Percentiles rank a stretch among this genome's conserved stretches.
Conservation (phyloP, 768 basidiomycete species). For the Daedaleopsis sinensis region DNA sequence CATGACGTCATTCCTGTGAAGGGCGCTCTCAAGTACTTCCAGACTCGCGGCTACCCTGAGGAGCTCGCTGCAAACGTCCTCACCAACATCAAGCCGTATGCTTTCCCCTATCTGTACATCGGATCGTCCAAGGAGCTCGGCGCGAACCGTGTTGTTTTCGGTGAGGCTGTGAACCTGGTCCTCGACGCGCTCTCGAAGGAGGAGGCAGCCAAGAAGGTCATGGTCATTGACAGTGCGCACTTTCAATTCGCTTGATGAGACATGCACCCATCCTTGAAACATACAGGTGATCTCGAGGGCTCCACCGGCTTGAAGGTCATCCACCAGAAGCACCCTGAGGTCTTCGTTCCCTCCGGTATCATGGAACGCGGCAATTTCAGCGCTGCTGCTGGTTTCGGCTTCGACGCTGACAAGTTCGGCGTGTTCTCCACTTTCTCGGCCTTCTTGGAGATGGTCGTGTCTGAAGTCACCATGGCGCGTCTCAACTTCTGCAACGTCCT, state of each 20-base stretch:
- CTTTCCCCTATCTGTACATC: slow-evolving; percentile 59
- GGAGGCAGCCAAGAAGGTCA: slow-evolving; percentile 76
- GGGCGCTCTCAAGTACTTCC: slow-evolving; percentile 75
- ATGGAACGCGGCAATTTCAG: slow-evolving; percentile 38
- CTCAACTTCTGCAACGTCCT: slow-evolving; percentile 88
- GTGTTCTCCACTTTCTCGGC: slow-evolving; percentile 92
- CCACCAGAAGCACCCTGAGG: slow-evolving; percentile 89
- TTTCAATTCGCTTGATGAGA: neutral
- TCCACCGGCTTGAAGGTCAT: slow-evolving; percentile 89
- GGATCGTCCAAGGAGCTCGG: slow-evolving; percentile 76
- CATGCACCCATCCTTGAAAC: neutral
- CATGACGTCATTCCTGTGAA: slow-evolving; percentile 89
- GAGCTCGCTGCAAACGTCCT: slow-evolving; percentile 55
- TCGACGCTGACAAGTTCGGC: slow-evolving; percentile 79
- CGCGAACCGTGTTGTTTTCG: slow-evolving; percentile 83
- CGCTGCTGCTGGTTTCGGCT: slow-evolving; percentile 69
- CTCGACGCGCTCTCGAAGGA: slow-evolving; percentile 76
- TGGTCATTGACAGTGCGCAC: slow-evolving; percentile 82
- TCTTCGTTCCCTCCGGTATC: slow-evolving; percentile 83
- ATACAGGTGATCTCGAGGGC: slow-evolving; percentile 78
- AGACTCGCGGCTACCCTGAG: slow-evolving; percentile 58
- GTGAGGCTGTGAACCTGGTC: slow-evolving; percentile 80
- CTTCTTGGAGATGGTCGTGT: slow-evolving; percentile 89
- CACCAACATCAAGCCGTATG: slow-evolving; percentile 60
- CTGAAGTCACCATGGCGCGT: slow-evolving; percentile 92